Conservation (phyloP, 2,329 filamentous ascomycete species). For the Cercospora brassicicola region DNA sequence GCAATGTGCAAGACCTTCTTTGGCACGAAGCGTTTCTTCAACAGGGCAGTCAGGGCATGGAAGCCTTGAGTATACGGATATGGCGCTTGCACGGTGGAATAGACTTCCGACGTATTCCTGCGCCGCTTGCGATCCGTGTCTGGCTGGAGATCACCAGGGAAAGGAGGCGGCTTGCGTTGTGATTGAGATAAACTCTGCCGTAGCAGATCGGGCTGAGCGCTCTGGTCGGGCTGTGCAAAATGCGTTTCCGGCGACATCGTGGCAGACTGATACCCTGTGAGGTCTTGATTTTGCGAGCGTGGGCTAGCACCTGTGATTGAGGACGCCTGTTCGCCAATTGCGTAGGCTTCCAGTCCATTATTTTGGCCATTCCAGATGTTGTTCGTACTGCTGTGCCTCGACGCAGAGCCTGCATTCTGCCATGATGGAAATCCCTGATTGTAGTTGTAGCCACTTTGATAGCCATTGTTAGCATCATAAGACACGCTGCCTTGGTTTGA, state of each 20-base stretch:
- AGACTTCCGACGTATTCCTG: slow-evolving; percentile 79
- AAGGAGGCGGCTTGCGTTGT: slow-evolving; percentile 34
- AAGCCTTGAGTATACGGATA: slow-evolving; percentile 90
- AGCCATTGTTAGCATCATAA: slow-evolving; percentile 34
- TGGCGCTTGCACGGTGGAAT: slow-evolving; percentile 83
- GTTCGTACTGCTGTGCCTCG: slow-evolving; percentile 46
- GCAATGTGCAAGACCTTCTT: slow-evolving; percentile 80
- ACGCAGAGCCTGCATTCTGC: slow-evolving; percentile 40
- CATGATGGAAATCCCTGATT: slow-evolving; percentile 32
- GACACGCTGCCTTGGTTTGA: slow-evolving; percentile 32
- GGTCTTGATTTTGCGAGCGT: slow-evolving; percentile 54
- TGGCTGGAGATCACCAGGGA: slow-evolving; percentile 34
- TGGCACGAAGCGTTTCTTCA: slow-evolving; percentile 74
- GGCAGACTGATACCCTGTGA: slow-evolving; percentile 41
- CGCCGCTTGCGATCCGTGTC: slow-evolving; percentile 49
- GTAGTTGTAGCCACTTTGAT: slow-evolving; percentile 26
- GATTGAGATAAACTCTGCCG: slow-evolving; percentile 39
- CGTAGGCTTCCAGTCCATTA: slow-evolving; percentile 54
- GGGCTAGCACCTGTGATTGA: slow-evolving; percentile 61
- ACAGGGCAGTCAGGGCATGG: slow-evolving; percentile 78
- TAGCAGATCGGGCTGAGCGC: slow-evolving; percentile 35
- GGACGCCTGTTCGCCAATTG: slow-evolving; percentile 59
- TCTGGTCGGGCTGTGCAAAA: slow-evolving; percentile 36
- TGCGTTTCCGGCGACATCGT: slow-evolving; percentile 36
- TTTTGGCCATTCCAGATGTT: slow-evolving; percentile 47